phyloP scores from a whole-genome alignment of 331 rosid species.

The Arachis monticola region DNA sequence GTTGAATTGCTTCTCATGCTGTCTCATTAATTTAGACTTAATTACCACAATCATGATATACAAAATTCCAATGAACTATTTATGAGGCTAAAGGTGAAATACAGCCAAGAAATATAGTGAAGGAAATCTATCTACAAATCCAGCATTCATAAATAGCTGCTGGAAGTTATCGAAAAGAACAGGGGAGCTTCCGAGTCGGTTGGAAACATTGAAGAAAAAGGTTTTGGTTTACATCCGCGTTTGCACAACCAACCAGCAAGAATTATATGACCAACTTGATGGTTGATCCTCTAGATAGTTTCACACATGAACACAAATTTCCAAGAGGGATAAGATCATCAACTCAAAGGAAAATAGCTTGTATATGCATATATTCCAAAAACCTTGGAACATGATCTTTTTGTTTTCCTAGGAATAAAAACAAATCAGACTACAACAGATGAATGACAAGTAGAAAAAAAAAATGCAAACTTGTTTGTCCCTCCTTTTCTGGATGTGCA shows the following conservation, averaged over 20 bases:
- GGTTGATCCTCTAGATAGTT: not conserved
- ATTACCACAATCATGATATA: not conserved
- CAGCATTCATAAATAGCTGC: not conserved
- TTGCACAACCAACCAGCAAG: conserved; percentile 3
- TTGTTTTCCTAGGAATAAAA: not conserved
- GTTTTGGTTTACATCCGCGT: not conserved
- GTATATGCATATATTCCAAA: conserved; percentile 1
- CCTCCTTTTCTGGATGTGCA: not conserved
- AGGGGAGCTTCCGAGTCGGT: conserved; percentile 2
- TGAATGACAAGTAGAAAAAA: not conserved
- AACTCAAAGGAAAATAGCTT: not conserved
- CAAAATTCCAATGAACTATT: conserved; percentile 6
- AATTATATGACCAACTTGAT: not conserved
- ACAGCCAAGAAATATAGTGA: not conserved
- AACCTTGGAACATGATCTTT: conserved; percentile 10
- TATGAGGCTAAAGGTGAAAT: conserved; percentile 10
- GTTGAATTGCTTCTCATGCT: conserved; percentile 14
- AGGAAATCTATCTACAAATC: not conserved
- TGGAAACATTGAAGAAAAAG: not conserved
- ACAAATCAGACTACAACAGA: not conserved
- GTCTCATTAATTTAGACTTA: conserved; percentile 1
- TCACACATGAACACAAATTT: conserved; percentile 3
- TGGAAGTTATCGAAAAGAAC: conserved; percentile 10
- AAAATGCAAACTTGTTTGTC: not conserved
- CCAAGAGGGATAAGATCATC: not conserved